These are phyloP conservation scores for Ophiocordyceps camponoti-leonardi DNA, from an alignment of 2,329 filamentous ascomycete species.

Conservation along the genomic window DNA sequence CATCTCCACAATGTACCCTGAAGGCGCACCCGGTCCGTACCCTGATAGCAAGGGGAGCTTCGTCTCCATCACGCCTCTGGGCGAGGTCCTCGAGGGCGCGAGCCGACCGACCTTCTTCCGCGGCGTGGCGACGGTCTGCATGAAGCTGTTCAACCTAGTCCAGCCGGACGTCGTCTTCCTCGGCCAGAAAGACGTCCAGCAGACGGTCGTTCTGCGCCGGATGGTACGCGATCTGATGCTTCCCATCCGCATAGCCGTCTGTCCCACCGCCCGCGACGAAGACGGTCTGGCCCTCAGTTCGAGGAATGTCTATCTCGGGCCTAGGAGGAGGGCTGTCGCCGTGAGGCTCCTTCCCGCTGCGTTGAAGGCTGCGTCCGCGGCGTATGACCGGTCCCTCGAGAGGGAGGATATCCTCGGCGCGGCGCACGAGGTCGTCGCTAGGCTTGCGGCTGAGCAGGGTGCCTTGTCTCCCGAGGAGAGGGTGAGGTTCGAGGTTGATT, in stretches of 20 bases:
- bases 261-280: constrained; percentile 54
- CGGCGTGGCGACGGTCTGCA: constrained; percentile 89
- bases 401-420: constrained; percentile 46
- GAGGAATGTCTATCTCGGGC: constrained; percentile 80
- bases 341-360: constrained; percentile 16
- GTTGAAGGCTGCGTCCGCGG: not conserved
- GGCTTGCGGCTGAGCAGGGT: constrained; percentile 42
- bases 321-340: constrained; percentile 52
- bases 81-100: constrained; percentile 64
- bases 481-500: constrained; percentile 70
- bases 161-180: constrained; percentile 65
- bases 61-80: constrained; percentile 75
- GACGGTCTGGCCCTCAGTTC: constrained; percentile 87
- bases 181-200: constrained; percentile 95
- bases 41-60: constrained; percentile 70
- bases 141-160: constrained; percentile 45
- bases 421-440: constrained; percentile 42
- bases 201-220: constrained; percentile 74
- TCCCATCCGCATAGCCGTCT: constrained; percentile 55
- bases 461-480: constrained; percentile 40
- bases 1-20: constrained; percentile 75
- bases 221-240: constrained; percentile 82
- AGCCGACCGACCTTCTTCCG: constrained; percentile 89
- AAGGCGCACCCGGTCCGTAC: constrained; percentile 54
- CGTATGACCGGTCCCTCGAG: not conserved